Conservation (phyloP, 83 land plant species). For the Isoetes engelmannii region DNA sequence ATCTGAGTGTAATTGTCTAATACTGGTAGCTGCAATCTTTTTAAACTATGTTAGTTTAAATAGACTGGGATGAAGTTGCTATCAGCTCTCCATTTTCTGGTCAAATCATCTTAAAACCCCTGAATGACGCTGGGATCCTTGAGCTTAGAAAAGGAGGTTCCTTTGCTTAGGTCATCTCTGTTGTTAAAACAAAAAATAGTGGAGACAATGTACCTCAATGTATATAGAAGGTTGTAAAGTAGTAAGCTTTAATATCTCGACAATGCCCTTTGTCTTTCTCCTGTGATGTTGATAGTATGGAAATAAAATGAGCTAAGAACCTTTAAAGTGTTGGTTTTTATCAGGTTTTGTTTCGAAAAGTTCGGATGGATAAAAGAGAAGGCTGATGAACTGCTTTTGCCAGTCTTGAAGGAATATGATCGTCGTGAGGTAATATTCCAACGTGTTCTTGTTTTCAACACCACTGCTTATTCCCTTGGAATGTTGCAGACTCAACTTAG, state of each 20-base stretch:
- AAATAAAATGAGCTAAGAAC: not conserved
- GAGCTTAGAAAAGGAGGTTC: too few relatives aligned
- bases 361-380: slow-evolving; percentile 86
- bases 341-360: slow-evolving; percentile 81
- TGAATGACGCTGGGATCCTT: too few relatives aligned
- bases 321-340: not conserved
- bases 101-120: too few relatives aligned
- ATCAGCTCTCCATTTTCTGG: too few relatives aligned
- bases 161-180: too few relatives aligned
- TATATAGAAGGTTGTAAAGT: too few relatives aligned
- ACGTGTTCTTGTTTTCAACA: not conserved
- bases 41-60: too few relatives aligned
- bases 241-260: not conserved
- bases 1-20: too few relatives aligned
- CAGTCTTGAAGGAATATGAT: slow-evolving; percentile 85
- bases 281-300: not conserved
- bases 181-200: too few relatives aligned
- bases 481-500: slow-evolving; percentile 83
- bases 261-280: not conserved
- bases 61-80: too few relatives aligned
- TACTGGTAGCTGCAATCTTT: too few relatives aligned
- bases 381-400: slow-evolving; percentile 82
- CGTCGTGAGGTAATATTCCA: slow-evolving; percentile 69
- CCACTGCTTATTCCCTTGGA: not conserved
- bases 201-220: too few relatives aligned